phyloP scores from a whole-genome alignment of 352 stramenopile genomes.

The Phytopythium montanum region DNA sequence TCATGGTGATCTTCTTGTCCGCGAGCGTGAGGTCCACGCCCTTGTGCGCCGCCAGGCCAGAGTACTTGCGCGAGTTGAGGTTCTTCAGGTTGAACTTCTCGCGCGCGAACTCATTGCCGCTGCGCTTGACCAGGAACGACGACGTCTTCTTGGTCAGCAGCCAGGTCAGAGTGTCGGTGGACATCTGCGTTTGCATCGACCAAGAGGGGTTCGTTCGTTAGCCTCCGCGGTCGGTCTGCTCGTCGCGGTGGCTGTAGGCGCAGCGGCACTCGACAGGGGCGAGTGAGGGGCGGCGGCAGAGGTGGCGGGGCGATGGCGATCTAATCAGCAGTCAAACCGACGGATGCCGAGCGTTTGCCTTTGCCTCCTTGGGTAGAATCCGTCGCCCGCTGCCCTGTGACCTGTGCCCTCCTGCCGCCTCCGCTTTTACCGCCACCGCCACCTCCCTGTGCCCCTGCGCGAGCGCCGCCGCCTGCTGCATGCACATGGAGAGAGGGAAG shows the following conservation, averaged over 20 bases:
- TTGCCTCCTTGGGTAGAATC: no score
- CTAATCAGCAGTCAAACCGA: no score
- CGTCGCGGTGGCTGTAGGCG: no score
- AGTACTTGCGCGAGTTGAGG: constrained; percentile 97
- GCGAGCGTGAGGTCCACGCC: constrained; percentile 87
- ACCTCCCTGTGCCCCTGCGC: no score
- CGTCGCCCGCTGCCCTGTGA: no score
- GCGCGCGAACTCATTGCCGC: constrained; percentile 86
- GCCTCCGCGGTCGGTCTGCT: no score
- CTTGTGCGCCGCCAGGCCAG: constrained; percentile 92
- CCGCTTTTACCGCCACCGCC: no score
- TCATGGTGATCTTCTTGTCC: constrained; percentile 87
- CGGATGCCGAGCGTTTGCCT: no score
- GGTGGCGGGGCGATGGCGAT: no score
- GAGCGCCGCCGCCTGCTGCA: no score
- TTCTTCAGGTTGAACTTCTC: constrained; percentile 96
- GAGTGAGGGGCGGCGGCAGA: background rate
- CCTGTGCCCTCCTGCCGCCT: no score
- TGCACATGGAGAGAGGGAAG: background rate
- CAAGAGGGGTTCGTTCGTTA: background rate
- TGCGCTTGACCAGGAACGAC: constrained; percentile 95
- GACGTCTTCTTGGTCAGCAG: constrained; percentile 95
- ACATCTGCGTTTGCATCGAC: constrained; percentile 46
- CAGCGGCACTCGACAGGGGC: no score
- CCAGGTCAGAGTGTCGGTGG: constrained; percentile 95